These are phyloP conservation scores for Centrapalus pauciflorus DNA, from an alignment of 129 eudicot species.

Conservation along the genomic window DNA sequence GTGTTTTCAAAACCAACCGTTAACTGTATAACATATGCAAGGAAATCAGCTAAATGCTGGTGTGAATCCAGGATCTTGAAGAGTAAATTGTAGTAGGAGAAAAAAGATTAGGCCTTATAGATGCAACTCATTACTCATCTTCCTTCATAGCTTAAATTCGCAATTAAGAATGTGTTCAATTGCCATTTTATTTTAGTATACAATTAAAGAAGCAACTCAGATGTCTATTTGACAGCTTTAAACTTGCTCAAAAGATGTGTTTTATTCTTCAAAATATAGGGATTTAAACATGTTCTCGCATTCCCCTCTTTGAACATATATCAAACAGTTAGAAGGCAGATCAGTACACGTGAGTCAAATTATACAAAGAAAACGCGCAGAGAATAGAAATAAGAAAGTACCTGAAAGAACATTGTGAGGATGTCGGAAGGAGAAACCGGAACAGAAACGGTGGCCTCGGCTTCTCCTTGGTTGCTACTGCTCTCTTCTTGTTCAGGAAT, in stretches of 20 bases:
- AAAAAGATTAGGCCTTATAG: not conserved
- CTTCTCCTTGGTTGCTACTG: slow-evolving; percentile 23
- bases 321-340: slow-evolving; percentile 17
- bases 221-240: not conserved
- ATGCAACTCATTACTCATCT: not conserved
- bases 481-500: slow-evolving; percentile 33
- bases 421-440: slow-evolving; percentile 85
- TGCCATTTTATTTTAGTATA: not conserved
- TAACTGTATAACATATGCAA: not conserved
- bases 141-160: not conserved
- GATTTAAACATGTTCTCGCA: not conserved
- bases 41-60: not conserved
- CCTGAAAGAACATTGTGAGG: slow-evolving; percentile 82
- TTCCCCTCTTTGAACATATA: not conserved
- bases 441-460: slow-evolving; percentile 69
- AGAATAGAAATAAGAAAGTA: slow-evolving; percentile 2
- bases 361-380: not conserved
- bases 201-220: not conserved
- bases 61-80: not conserved
- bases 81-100: not conserved
- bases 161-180: not conserved
- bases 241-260: not conserved
- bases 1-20: not conserved
- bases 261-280: not conserved
- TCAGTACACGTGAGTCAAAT: not conserved